phyloP scores from a whole-genome alignment of 805 yeast species.

The Helenozyma baotianmanensis region DNA sequence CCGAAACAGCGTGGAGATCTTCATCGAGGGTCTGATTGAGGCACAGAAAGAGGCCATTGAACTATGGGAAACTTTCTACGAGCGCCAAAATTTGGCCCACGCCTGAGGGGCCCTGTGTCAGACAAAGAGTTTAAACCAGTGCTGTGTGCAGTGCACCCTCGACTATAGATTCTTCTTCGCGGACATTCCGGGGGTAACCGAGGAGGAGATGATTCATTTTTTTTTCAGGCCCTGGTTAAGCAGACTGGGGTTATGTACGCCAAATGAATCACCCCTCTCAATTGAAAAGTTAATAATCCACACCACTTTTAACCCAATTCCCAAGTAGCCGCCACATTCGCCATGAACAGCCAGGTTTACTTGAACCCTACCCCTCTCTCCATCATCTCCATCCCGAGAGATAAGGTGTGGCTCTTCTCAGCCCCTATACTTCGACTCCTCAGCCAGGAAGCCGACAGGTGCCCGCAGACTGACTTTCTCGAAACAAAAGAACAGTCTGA shows the following conservation, averaged over 20 bases:
- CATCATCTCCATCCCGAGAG: constrained; percentile 50
- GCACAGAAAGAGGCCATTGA: constrained; percentile 89
- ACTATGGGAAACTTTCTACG: constrained; percentile 85
- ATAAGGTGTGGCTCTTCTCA: constrained; percentile 49
- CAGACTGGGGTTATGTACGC: neutral
- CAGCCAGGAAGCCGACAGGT: constrained; percentile 26
- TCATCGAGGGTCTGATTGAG: constrained; percentile 85
- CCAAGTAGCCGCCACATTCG: no score
- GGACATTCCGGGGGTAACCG: neutral
- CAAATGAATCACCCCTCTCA: neutral
- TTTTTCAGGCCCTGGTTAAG: neutral
- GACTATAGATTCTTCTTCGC: no score
- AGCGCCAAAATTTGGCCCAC: constrained; percentile 29
- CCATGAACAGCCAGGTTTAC: constrained; percentile 45
- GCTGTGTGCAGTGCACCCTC: no score
- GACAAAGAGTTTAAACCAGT: no score
- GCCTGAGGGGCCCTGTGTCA: no score
- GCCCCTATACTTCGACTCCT: constrained; percentile 48
- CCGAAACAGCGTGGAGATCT: constrained; percentile 84
- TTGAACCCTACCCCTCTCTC: constrained; percentile 43
- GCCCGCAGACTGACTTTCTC: constrained; percentile 4
- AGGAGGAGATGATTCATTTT: neutral
- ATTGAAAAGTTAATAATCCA: no score
- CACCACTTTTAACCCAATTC: no score
- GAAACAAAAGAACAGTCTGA: constrained; percentile 11